Base-by-base conservation (phyloP, 495 filamentous ascomycete species). In the Gamarada debralockiae region DNA sequence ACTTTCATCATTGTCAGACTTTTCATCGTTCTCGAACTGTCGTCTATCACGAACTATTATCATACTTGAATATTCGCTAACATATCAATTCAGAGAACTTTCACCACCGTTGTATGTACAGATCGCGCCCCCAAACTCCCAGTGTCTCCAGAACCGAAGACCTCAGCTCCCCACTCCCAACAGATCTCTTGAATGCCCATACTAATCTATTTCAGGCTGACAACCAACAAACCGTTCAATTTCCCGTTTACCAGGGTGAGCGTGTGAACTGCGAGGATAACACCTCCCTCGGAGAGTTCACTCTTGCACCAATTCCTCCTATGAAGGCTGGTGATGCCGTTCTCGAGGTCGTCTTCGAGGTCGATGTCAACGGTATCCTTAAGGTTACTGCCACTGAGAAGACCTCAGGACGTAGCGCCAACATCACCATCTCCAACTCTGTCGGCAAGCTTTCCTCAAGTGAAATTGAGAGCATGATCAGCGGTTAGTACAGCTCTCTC, bases 341-440 rank as follows among this genome's bases (percentile, higher is more conserved):
- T 61, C 84, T 99, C 22, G 93, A 99, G 73, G 89, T 92, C 63
- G 92, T 97, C 67, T 97, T 99, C 73, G 93, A 99, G 77, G 93
- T 99, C 67, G 93, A 99, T 61, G 93, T 97, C 80, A 99, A 99
- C 77, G 93, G 93, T 85, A 97, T 99, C 71, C 86, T 99, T 65
- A 99, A 99, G 84, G 93, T 99, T 62, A 99, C 95, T 59, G 93
- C 93, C 58, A 96, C 91, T 34, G 93, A 99, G 80, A 99, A 99
- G 86, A 90, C 92, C 59, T 97, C 95, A 40, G 93, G 93, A 61
- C 90, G 95, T 64, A 92, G 81, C 65, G 93, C 93, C 71, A 99
- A 99, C 82, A 99, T 99, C 72, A 97, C 95, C 66, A 99, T 99
- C 75, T 92, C 90, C 69, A 99, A 99, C 82, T 95, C 93, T 53